phyloP scores from a whole-genome alignment of 2,329 filamentous ascomycete species.

The Diaporthe nobilis region DNA sequence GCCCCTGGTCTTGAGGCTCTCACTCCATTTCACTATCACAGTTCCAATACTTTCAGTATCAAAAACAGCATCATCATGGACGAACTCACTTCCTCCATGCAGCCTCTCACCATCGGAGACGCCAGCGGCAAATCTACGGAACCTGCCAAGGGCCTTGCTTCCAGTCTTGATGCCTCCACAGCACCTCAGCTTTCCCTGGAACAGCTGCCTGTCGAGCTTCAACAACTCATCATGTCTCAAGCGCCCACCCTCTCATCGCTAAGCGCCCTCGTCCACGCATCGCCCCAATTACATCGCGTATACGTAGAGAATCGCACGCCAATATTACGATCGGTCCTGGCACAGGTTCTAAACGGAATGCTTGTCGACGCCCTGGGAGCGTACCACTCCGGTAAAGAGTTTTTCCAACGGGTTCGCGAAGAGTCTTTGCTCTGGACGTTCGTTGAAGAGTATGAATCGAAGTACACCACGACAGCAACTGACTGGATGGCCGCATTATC shows the following conservation, averaged over 20 bases:
- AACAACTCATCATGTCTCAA: no score
- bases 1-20: no score
- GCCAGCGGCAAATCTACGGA: neutral
- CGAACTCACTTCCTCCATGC: neutral
- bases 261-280: constrained; percentile 20
- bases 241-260: neutral
- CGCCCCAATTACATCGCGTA: constrained; percentile 22
- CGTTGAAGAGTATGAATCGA: neutral
- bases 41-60: no score
- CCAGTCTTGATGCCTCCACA: neutral
- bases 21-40: no score
- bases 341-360: neutral
- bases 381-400: neutral
- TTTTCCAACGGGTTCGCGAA: constrained; percentile 1
- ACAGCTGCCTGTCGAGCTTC: no score
- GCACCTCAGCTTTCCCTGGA: no score
- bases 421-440: constrained; percentile 21
- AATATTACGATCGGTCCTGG: constrained; percentile 6
- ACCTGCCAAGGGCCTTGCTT: neutral
- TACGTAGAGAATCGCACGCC: neutral
- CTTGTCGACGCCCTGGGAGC: constrained; percentile 2
- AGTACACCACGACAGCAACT: neutral
- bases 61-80: neutral
- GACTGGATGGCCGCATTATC: constrained; percentile 3
- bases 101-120: neutral